Evolutionary conservation across 148 eudicot genomes (phyloP), one percentile per base, ranked within the genome.

Genomic region (Rhododendron ferrugineum): DNA sequence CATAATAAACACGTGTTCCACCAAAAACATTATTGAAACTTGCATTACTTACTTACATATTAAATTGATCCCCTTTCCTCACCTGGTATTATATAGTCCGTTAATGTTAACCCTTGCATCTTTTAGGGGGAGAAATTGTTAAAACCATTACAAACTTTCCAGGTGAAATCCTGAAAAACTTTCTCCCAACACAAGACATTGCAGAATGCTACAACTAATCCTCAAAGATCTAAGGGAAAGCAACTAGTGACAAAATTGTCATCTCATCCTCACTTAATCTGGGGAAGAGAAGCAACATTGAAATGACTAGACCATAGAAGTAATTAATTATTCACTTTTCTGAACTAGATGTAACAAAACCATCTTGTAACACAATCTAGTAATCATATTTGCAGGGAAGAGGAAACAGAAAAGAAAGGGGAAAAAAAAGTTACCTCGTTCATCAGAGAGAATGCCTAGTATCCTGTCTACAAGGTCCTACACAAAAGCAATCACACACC

Each of bases 401-500:
- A 30, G 10, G 30, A 73, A 76, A 26, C 62, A 46, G 23, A 23
- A 68, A 75, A 18, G 18, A 68, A 70, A 23, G 0, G 13, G 75
- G 37, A 0, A 81, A 77, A 79, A 80, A 64, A 56, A 85, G 77
- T 94, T 90, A 92, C 98, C 94, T 89, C 94, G 93, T 83, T 96
- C 99, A 85, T 96, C 97, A 44, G 93, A 91, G 82, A 96, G 93
- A 88, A 92, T 90, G 83, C 95, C 94, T 89, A 96, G 73, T 85
- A 96, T 91, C 85, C 99, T 90, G 85, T 96, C 99, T 80, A 89
- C 85, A 82, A 96, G 97, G 89, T 96, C 99, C 99, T 96, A 85
- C 89, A 84, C n/a, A 76, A 79, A 36, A 50, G 75, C 34, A 81
- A 79, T 70, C 20, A 83, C n/a, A 79, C 26, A 50, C 20, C 74